Evolutionary conservation across 768 basidiomycete genomes (phyloP), one percentile per base, ranked within the genome.

Genomic region (Leccinellum luteum): DNA sequence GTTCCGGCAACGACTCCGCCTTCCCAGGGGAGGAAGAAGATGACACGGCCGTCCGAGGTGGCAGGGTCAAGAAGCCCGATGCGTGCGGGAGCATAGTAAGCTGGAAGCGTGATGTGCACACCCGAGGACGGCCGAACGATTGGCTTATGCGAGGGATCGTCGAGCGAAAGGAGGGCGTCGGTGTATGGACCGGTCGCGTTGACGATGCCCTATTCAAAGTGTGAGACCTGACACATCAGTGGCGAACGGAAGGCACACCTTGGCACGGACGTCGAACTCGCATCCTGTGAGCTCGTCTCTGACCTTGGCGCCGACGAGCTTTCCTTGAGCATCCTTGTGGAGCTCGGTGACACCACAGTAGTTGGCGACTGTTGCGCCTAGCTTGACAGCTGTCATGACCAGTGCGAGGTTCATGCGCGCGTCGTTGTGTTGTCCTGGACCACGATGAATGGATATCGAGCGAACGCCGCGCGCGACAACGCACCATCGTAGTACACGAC

Each of bases 11-110:
- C 94, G 41, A 94, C 94, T 76, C 89, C 93, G 9, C 96, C 96
- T 75, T 98, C 89, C 96, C 97, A 99, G 0, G 96, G 96, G 10
- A 99, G 83, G 83, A 99, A 97, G 82, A 98, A 99, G 69, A 99
- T 96, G 55, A 99, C 95, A 27, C 96, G 89, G 0, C 96, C 96
- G 62, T 99, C 96, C 0, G 91, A 93, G 4, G 97, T 97, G 3
- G 92, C 81, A 1, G 96, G 97, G 72, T 98, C 97, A 47, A 98
- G 81, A 5, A 98, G 82, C 45, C 97, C 96, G 91, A 98, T 97
- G 51, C 82, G 90, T 15, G 89, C 85, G 3, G 96, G 96, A 1
- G 94, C 92, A 70, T 97, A 98, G 77, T 98, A 99, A 67, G 92
- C 92, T 3, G 96, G 96, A 3, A 99, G 86, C 0, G 96, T 96